A percentile compares a stretch with the other conserved stretches of the same genome.
These are phyloP conservation scores for Neotropicomus parvogracilis DNA, from an alignment of 1,284 basidiomycete genomes.

Conservation along the genomic window DNA sequence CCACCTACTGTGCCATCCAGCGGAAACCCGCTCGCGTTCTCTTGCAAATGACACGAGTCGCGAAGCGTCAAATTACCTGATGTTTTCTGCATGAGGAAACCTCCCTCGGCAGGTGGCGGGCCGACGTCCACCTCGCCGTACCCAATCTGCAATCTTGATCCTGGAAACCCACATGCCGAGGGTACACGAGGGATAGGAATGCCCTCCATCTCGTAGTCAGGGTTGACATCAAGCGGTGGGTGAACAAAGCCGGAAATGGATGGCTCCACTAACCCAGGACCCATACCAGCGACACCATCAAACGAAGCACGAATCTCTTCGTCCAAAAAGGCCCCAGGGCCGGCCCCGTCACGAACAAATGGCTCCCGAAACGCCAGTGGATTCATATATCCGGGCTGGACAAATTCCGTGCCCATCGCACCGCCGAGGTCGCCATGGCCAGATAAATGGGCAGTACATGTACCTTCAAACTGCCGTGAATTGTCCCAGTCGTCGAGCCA, in stretches of 20 bases:
- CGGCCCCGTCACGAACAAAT: neutral
- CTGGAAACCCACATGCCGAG: neutral
- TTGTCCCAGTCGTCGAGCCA: slow-evolving; percentile 25
- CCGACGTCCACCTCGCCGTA: slow-evolving; percentile 1
- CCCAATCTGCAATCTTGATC: neutral
- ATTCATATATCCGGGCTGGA: neutral
- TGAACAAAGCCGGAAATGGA: neutral
- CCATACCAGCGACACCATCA: neutral
- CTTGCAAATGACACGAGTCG: neutral
- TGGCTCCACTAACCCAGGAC: neutral
- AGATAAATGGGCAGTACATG: neutral
- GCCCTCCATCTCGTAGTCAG: slow-evolving; percentile 4
- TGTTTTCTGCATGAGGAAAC: neutral
- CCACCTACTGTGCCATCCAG: slow-evolving; percentile 10
- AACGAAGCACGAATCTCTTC: slow-evolving; percentile 26
- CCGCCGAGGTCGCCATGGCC: neutral
- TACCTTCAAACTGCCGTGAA: neutral
- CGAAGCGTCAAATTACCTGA: neutral
- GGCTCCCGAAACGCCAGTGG: neutral
- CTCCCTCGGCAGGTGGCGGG: neutral
- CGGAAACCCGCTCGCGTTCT: neutral
- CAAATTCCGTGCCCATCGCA: neutral
- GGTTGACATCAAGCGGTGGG: neutral
- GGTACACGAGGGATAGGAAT: slow-evolving; percentile 7
- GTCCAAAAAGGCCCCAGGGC: slow-evolving; percentile 17